Conservation (phyloP, 2,329 filamentous ascomycete species). For the Apiospora sp. region DNA sequence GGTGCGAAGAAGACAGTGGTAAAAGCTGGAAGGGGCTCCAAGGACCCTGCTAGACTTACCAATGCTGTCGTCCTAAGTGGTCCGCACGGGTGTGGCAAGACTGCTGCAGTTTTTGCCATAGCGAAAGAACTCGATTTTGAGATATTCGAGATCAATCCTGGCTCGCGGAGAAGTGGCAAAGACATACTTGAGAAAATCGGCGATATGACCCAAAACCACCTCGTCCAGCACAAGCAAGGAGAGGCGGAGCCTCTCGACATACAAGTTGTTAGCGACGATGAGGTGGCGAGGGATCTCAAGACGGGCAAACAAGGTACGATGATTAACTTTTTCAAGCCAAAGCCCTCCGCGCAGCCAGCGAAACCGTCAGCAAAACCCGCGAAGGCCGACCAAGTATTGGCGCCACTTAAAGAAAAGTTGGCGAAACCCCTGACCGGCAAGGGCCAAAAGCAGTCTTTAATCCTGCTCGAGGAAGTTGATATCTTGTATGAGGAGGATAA, state of each 20-base stretch:
- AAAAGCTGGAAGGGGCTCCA: constrained; percentile 51
- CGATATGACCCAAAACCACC: constrained; percentile 95
- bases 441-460: constrained; percentile 89
- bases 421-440: constrained; percentile 47
- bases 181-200: constrained; percentile 92
- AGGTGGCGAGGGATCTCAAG: constrained; percentile 64
- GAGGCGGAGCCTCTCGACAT: constrained; percentile 39
- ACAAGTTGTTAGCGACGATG: constrained; percentile 48
- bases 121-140: constrained; percentile 93
- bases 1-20: constrained; percentile 62
- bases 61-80: constrained; percentile 92
- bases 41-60: constrained; percentile 58
- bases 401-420: constrained; percentile 42
- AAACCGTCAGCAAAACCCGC: constrained; percentile 40
- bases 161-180: constrained; percentile 83
- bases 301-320: constrained; percentile 80
- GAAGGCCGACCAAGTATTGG: constrained; percentile 25
- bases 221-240: constrained; percentile 68
- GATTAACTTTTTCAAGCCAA: constrained; percentile 79
- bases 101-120: constrained; percentile 88
- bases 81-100: constrained; percentile 90
- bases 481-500: constrained; percentile 95
- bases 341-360: constrained; percentile 40
- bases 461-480: constrained; percentile 93
- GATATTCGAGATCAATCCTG: constrained; percentile 92